phyloP scores from a whole-genome alignment of 2,329 filamentous ascomycete genomes.

The Neonectria faginata region DNA sequence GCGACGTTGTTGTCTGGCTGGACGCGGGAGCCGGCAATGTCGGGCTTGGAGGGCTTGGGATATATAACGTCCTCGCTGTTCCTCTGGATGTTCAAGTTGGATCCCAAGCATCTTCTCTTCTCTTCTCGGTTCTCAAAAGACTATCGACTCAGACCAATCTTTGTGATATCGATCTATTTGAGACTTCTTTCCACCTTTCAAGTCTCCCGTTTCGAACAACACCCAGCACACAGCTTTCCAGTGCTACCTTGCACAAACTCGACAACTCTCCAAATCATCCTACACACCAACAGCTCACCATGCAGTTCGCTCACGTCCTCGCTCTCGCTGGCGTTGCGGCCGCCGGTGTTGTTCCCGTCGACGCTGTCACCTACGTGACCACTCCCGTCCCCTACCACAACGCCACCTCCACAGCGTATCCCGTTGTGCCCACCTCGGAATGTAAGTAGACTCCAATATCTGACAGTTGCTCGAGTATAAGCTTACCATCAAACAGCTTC shows the following conservation, averaged over 20 bases:
- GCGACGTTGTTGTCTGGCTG: not conserved
- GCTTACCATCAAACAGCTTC: conserved; percentile 21
- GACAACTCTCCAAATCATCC: conserved; percentile 17
- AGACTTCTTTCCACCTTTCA: not conserved
- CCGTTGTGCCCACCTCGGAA: conserved; percentile 24
- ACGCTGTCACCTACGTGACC: conserved; percentile 29
- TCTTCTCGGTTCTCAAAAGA: not conserved
- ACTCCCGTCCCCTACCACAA: conserved; percentile 31
- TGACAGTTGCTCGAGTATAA: not conserved
- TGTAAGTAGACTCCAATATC: conserved; percentile 15
- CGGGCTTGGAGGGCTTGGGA: conserved; percentile 10
- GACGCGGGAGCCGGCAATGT: not conserved
- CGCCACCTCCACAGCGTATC: conserved; percentile 32
- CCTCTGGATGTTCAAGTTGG: not conserved
- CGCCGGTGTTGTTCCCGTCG: conserved; percentile 27
- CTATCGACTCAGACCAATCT: not conserved
- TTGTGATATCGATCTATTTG: not conserved
- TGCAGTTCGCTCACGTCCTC: conserved; percentile 45
- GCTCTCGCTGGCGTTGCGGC: conserved; percentile 42
- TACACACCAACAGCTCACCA: conserved; percentile 34
- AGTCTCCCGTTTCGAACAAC: conserved; percentile 15
- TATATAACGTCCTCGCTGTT: not conserved
- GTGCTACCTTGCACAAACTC: conserved; percentile 9
- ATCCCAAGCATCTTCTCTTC: not conserved
- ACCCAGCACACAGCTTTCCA: conserved; percentile 11